Percentiles rank a stretch among this genome's conserved stretches.
Conservation (phyloP, 176 grass and related monocot genomes). For the Oryza coarctata region DNA sequence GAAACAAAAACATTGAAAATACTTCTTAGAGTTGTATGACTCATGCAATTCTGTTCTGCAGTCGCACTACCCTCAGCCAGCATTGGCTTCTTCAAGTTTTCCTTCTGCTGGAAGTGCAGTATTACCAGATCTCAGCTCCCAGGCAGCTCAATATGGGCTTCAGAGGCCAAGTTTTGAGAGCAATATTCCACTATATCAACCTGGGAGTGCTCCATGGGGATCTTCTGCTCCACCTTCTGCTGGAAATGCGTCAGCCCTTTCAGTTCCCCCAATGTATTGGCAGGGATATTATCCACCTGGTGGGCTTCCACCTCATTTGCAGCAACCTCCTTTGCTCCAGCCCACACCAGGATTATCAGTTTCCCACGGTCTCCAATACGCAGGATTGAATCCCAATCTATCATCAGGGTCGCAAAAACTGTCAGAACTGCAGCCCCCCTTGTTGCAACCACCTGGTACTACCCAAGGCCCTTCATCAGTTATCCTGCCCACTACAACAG, state of each 20-base stretch:
- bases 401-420: constrained; percentile 53
- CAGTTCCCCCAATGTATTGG: constrained; percentile 69
- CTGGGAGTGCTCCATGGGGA: constrained; percentile 54
- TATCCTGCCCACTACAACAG: constrained; percentile 40
- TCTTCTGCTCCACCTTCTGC: constrained; percentile 38
- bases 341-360: constrained; percentile 55
- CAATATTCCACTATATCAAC: constrained; percentile 66
- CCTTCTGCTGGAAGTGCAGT: constrained; percentile 60
- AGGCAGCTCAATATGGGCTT: constrained; percentile 61
- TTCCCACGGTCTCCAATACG: constrained; percentile 65
- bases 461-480: constrained; percentile 37
- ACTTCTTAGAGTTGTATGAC: not conserved
- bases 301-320: constrained; percentile 70
- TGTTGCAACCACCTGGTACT: constrained; percentile 46
- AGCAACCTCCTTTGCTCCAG: constrained; percentile 57
- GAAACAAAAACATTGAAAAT: not conserved
- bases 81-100: constrained; percentile 54
- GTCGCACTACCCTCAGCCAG: constrained; percentile 68
- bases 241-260: constrained; percentile 51
- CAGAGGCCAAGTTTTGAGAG: constrained; percentile 63
- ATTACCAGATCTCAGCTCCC: constrained; percentile 62
- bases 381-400: constrained; percentile 55
- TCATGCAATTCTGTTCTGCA: constrained; percentile 41
- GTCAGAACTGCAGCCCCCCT: constrained; percentile 52
- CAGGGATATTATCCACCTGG: constrained; percentile 65